Evolutionary conservation across 1,284 basidiomycete species (phyloP).

Genomic region (Boletus mariae): DNA sequence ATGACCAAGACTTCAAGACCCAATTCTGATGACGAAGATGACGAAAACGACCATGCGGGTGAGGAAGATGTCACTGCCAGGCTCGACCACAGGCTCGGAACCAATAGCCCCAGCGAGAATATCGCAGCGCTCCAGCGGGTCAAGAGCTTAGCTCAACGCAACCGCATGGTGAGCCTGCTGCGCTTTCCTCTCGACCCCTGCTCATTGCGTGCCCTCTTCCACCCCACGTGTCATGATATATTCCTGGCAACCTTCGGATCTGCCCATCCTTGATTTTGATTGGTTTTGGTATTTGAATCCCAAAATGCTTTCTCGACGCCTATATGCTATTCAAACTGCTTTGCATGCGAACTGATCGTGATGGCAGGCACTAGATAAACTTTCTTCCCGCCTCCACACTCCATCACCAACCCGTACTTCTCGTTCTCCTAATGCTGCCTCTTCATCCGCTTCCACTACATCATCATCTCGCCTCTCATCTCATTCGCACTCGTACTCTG

Average conservation of each 20-base stretch:
- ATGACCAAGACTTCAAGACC: constrained; percentile 31
- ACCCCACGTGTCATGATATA: constrained; percentile 23
- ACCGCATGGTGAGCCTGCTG: constrained; percentile 54
- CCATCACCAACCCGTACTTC: constrained; percentile 39
- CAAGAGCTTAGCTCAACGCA: constrained; percentile 64
- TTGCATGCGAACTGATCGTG: constrained; percentile 9
- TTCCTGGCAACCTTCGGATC: constrained; percentile 18
- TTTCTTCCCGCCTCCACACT: constrained; percentile 49
- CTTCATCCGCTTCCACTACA: constrained; percentile 32
- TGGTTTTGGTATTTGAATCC: constrained; percentile 4
- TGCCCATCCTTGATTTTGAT: constrained; percentile 1
- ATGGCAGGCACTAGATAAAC: constrained; percentile 61
- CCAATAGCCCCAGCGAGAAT: constrained; percentile 46
- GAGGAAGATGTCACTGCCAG: constrained; percentile 67
- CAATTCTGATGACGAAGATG: constrained; percentile 43
- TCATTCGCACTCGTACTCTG: constrained; percentile 26
- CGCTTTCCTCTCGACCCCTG: constrained; percentile 4
- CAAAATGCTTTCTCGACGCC: constrained; percentile 6
- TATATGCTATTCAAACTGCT: constrained; percentile 25
- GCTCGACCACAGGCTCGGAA: constrained; percentile 42
- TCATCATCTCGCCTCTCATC: constrained; percentile 33
- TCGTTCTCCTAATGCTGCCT: constrained; percentile 33
- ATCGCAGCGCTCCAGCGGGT: constrained; percentile 59
- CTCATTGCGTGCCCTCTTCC: constrained; percentile 20
- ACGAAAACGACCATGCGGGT: constrained; percentile 61